A percentile compares a stretch with the other conserved stretches of the same genome.
These are phyloP conservation scores for Lichenothelia convexa DNA, from an alignment of 495 filamentous ascomycete genomes.

Conservation along the genomic window DNA sequence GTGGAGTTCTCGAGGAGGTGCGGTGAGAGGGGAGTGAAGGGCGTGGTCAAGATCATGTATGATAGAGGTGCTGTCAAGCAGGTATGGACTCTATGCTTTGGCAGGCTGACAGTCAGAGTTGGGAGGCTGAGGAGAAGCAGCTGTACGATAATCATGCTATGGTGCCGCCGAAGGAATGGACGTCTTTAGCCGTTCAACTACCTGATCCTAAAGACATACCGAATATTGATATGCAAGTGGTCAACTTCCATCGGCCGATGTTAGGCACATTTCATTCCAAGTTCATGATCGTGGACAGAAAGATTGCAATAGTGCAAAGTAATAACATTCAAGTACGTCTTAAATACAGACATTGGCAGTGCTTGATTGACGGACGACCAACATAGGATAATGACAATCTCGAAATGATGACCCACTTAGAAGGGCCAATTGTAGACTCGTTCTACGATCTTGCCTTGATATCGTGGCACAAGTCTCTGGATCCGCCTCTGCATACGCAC, in stretches of 20 bases:
- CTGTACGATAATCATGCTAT: constrained; percentile 41
- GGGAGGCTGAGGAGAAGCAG: constrained; percentile 8
- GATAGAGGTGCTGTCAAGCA: constrained; percentile 51
- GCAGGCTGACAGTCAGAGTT: not conserved
- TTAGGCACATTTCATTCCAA: constrained; percentile 65
- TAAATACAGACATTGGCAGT: not conserved
- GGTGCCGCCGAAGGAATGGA: constrained; percentile 38
- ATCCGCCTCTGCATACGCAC: constrained; percentile 41
- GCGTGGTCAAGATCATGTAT: constrained; percentile 58
- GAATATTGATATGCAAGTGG: constrained; percentile 50
- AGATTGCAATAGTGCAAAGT: constrained; percentile 47
- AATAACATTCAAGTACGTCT: constrained; percentile 41
- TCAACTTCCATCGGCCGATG: constrained; percentile 55
- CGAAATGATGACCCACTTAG: constrained; percentile 59
- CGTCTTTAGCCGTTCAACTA: constrained; percentile 35
- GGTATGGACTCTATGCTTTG: constrained; percentile 6
- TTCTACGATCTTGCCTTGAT: constrained; percentile 56
- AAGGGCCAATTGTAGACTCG: constrained; percentile 58
- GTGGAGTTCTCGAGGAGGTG: constrained; percentile 47
- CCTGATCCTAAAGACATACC: constrained; percentile 46
- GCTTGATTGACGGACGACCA: constrained; percentile 8
- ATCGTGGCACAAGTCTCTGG: constrained; percentile 46
- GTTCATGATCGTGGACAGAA: constrained; percentile 57
- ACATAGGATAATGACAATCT: constrained; percentile 9
- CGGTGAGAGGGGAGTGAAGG: constrained; percentile 34